phyloP scores from a whole-genome alignment of 2,329 filamentous ascomycete species.

The Epichloe coenophiala region DNA sequence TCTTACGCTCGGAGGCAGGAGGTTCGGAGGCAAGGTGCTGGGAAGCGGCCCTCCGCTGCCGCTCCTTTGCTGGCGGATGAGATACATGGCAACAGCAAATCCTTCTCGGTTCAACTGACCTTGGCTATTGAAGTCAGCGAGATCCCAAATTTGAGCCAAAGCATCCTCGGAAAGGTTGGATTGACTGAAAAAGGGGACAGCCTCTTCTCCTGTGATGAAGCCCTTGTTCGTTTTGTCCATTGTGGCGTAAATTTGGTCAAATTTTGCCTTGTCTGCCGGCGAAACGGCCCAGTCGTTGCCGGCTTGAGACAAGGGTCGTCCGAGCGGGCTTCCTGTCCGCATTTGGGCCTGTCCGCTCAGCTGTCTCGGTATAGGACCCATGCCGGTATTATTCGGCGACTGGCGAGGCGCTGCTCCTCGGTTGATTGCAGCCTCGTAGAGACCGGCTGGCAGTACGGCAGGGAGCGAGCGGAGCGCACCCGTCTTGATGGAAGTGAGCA shows the following conservation, averaged over 20 bases:
- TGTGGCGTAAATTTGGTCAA: slow-evolving; percentile 72
- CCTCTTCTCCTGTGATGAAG: slow-evolving; percentile 85
- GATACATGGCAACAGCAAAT: slow-evolving; percentile 94
- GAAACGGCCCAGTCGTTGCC: slow-evolving; percentile 66
- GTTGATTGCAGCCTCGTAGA: slow-evolving; percentile 83
- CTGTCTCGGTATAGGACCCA: slow-evolving; percentile 67
- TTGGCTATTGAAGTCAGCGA: slow-evolving; percentile 85
- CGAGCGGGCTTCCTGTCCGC: slow-evolving; percentile 47
- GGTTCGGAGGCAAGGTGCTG: slow-evolving; percentile 59
- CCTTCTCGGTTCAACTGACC: slow-evolving; percentile 78
- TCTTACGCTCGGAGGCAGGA: slow-evolving; percentile 80
- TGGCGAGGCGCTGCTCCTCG: slow-evolving; percentile 36
- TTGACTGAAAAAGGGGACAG: slow-evolving; percentile 91
- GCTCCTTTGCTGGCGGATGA: slow-evolving; percentile 80
- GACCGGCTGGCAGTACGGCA: slow-evolving; percentile 62
- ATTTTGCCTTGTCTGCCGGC: slow-evolving; percentile 71
- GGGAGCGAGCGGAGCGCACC: slow-evolving; percentile 70
- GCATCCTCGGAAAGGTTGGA: slow-evolving; percentile 80
- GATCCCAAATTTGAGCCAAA: slow-evolving; percentile 91
- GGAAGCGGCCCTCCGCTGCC: slow-evolving; percentile 54
- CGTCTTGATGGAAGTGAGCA: slow-evolving; percentile 82
- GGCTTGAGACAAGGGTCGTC: slow-evolving; percentile 32
- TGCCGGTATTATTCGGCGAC: slow-evolving; percentile 36
- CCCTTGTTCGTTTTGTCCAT: slow-evolving; percentile 73
- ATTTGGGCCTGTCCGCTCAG: slow-evolving; percentile 58